Percentiles rank a stretch among this genome's conserved stretches.
Evolutionary conservation across 768 basidiomycete species (phyloP).

Genomic region (Lentinula lateritia): DNA sequence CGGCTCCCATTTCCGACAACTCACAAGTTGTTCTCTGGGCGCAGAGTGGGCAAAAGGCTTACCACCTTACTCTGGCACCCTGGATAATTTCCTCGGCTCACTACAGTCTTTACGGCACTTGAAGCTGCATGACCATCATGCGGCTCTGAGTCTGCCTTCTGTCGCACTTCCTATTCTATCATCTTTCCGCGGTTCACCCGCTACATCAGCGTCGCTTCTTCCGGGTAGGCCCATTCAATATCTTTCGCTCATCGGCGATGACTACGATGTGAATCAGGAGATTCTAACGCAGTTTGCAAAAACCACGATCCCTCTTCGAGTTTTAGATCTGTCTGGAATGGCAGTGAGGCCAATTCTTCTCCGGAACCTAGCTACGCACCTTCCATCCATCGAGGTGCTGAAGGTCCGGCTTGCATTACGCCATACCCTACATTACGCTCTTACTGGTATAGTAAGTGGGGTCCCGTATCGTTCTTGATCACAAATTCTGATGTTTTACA

Average conservation of each 20-base stretch:
- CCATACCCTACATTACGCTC: conserved; percentile 59
- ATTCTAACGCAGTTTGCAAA: conserved; percentile 46
- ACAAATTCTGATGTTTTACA: neutral
- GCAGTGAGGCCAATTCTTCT: conserved; percentile 52
- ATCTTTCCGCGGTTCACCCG: conserved; percentile 56
- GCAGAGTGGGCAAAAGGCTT: conserved; percentile 38
- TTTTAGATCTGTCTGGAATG: conserved; percentile 56
- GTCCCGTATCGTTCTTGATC: neutral
- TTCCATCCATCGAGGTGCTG: conserved; percentile 45
- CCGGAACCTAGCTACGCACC: conserved; percentile 47
- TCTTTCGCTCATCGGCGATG: conserved; percentile 52
- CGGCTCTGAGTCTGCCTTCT: conserved; percentile 34
- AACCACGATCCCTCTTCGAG: conserved; percentile 42
- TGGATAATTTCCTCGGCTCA: conserved; percentile 37
- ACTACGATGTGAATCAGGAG: conserved; percentile 46
- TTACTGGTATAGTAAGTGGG: conserved; percentile 59
- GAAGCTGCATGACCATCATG: conserved; percentile 39
- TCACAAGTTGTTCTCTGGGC: conserved; percentile 36
- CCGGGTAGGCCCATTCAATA: conserved; percentile 56
- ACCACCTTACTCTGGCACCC: conserved; percentile 33
- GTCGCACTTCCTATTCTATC: conserved; percentile 41
- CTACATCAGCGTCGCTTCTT: conserved; percentile 52
- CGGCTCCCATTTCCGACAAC: conserved; percentile 32
- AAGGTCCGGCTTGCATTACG: conserved; percentile 54
- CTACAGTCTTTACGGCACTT: conserved; percentile 39